Conservation (phyloP, 306 rosid species). For the Prunus mira region DNA sequence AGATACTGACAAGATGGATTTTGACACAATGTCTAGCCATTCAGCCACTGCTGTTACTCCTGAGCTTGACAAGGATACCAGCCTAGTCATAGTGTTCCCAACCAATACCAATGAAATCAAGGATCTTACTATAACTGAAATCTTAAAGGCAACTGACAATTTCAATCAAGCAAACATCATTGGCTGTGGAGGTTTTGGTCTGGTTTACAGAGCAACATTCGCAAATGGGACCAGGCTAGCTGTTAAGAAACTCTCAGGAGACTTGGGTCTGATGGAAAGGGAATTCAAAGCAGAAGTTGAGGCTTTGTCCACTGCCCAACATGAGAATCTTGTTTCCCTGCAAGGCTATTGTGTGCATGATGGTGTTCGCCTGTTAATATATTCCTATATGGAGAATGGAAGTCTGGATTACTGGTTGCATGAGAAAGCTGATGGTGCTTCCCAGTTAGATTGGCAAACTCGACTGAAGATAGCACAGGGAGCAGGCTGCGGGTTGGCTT, state of each 20-base stretch:
- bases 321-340: slow-evolving; percentile 79
- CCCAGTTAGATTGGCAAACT: slow-evolving; percentile 79
- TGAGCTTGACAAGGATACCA: slow-evolving; percentile 62
- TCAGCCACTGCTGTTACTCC: slow-evolving; percentile 49
- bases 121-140: slow-evolving; percentile 77
- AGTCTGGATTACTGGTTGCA: slow-evolving; percentile 95
- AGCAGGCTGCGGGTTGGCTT: slow-evolving; percentile 73
- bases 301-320: slow-evolving; percentile 87
- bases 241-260: slow-evolving; percentile 93
- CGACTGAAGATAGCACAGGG: slow-evolving; percentile 66
- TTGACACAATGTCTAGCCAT: slow-evolving; percentile 55
- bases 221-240: slow-evolving; percentile 70
- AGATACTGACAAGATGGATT: slow-evolving; percentile 61
- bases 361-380: slow-evolving; percentile 76
- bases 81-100: slow-evolving; percentile 80
- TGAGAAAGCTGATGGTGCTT: slow-evolving; percentile 75
- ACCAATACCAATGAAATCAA: slow-evolving; percentile 53
- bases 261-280: slow-evolving; percentile 89
- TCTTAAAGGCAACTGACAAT: slow-evolving; percentile 82
- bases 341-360: slow-evolving; percentile 86
- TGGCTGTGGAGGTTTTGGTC: slow-evolving; percentile 95
- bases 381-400: slow-evolving; percentile 90
- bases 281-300: slow-evolving; percentile 93
- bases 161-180: slow-evolving; percentile 87
- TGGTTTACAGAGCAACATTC: slow-evolving; percentile 85